Percentiles rank a stretch among this genome's conserved stretches.
Evolutionary conservation across 345 rosid genomes (phyloP).

Genomic region (Eutrema heterophyllum): DNA sequence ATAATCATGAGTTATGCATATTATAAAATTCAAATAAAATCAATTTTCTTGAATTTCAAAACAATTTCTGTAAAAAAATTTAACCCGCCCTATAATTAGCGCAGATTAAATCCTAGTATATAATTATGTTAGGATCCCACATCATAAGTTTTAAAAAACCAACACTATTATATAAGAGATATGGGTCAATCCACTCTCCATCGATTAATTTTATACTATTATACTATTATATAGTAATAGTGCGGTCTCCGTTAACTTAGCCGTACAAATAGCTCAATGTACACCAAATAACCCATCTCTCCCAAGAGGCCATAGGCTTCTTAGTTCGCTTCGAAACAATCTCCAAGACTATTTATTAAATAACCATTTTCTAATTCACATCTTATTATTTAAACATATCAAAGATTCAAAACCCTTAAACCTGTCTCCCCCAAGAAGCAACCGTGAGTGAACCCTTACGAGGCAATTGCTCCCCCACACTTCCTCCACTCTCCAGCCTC

Average conservation of each 20-base stretch:
- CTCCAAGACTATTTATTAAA: conserved; percentile 10
- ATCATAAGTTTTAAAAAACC: no score
- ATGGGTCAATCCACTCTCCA: no score
- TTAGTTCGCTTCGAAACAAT: conserved; percentile 30
- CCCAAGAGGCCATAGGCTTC: conserved; percentile 28
- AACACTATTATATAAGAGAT: no score
- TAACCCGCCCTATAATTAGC: no score
- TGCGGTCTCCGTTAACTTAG: conserved; percentile 19
- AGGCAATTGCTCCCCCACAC: conserved; percentile 30
- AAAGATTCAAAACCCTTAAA: conserved; percentile 25
- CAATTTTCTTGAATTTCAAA: no score
- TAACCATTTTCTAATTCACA: neutral
- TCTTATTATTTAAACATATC: neutral
- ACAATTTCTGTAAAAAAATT: no score
- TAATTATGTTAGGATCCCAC: no score
- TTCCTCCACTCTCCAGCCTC: conserved; percentile 22
- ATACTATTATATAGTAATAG: neutral
- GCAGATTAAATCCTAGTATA: no score
- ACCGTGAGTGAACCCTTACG: conserved; percentile 30
- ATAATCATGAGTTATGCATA: no score
- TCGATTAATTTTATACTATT: no score
- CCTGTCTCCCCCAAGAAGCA: conserved; percentile 29
- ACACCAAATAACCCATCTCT: conserved; percentile 22
- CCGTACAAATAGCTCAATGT: conserved; percentile 32
- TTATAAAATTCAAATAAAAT: no score